These are phyloP conservation scores for Rhizopus microsporus DNA, from an alignment of 371 early-diverging fungal genomes.

Conservation along the genomic window DNA sequence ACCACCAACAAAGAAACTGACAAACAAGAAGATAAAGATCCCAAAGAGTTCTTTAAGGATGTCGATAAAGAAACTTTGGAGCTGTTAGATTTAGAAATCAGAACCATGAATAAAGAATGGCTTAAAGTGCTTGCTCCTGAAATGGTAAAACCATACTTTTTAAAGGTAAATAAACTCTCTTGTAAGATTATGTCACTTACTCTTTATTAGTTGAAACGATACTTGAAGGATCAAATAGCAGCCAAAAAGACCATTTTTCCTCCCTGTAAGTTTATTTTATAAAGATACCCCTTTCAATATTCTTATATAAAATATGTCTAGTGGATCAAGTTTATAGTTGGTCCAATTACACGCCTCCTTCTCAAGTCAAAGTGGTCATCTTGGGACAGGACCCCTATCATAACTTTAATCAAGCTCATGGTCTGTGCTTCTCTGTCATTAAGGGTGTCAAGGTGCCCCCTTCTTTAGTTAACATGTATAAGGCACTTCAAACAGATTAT, in stretches of 20 bases:
- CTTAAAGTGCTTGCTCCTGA: conserved; percentile 67
- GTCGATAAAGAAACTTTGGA: conserved; percentile 45
- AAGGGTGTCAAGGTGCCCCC: conserved; percentile 83
- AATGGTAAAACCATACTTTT: conserved; percentile 78
- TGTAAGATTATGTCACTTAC: too few species aligned
- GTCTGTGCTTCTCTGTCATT: conserved; percentile 86
- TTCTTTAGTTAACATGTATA: conserved; percentile 93
- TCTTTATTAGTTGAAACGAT: conserved; percentile 64
- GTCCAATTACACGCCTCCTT: conserved; percentile 70
- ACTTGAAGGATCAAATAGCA: conserved; percentile 57
- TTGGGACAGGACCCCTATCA: conserved; percentile 99
- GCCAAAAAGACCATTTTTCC: conserved; percentile 70
- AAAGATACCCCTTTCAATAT: neutral
- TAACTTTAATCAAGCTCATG: conserved; percentile 90
- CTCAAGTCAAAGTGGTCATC: conserved; percentile 80
- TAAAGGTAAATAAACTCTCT: conserved; percentile 42
- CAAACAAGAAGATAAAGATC: conserved; percentile 8
- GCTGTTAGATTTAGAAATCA: conserved; percentile 69
- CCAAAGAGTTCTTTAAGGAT: conserved; percentile 23
- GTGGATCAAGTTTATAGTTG: conserved; percentile 77
- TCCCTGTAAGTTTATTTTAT: conserved; percentile 47
- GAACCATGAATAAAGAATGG: conserved; percentile 80
- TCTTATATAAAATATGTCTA: conserved; percentile 12
- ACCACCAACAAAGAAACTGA: neutral
- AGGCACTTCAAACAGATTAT: conserved; percentile 75